phyloP scores from a whole-genome alignment of 2,329 filamentous ascomycete genomes.

The Xylaria sp. region DNA sequence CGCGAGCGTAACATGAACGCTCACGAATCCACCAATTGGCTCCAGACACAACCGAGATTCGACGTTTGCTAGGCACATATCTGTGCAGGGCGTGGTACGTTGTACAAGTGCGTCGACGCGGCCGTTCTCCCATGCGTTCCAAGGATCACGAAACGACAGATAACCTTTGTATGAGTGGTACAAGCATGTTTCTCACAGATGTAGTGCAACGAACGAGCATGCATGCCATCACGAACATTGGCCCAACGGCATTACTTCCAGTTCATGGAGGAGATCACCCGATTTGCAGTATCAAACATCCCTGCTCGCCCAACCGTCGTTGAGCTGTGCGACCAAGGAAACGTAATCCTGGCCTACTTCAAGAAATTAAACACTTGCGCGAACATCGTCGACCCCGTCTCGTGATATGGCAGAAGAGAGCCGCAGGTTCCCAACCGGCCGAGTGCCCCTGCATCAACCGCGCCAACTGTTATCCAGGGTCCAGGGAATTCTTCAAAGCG shows the following conservation, averaged over 20 bases:
- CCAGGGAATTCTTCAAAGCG: conserved; percentile 25
- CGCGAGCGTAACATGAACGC: conserved; percentile 29
- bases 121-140: conserved; percentile 34
- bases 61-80: conserved; percentile 34
- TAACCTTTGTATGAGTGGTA: conserved; percentile 35
- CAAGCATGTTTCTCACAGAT: conserved; percentile 34
- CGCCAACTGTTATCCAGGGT: conserved; percentile 24
- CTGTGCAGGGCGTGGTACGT: conserved; percentile 31
- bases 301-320: conserved; percentile 4
- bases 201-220: conserved; percentile 39
- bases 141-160: conserved; percentile 38
- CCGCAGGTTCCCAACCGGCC: conserved; percentile 19
- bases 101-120: conserved; percentile 21
- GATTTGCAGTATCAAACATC: conserved; percentile 30
- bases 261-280: conserved; percentile 33
- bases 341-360: conserved; percentile 5
- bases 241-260: conserved; percentile 32
- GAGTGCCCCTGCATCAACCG: conserved; percentile 25
- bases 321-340: conserved; percentile 5
- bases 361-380: not conserved
- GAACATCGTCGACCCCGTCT: not conserved
- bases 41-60: conserved; percentile 38
- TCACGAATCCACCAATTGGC: conserved; percentile 37
- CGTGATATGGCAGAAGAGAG: conserved; percentile 21
- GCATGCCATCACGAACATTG: conserved; percentile 34